Conservation (phyloP, 1,139 yeast species). For the Wickerhamomyces sp. region DNA sequence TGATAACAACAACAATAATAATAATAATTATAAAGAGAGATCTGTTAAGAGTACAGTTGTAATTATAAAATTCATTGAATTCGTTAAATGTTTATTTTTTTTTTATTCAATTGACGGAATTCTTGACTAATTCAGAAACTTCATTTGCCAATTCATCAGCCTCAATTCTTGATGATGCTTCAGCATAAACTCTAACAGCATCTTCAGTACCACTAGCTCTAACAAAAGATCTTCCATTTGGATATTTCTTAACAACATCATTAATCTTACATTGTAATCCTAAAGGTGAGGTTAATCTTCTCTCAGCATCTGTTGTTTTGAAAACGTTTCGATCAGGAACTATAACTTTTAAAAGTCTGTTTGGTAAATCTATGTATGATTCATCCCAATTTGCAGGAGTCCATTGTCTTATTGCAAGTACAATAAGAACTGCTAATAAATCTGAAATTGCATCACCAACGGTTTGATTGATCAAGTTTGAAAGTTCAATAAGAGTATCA, state of each 20-base stretch:
- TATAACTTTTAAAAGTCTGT: slow-evolving; percentile 70
- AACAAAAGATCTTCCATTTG: slow-evolving; percentile 80
- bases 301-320: slow-evolving; percentile 87
- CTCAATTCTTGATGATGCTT: slow-evolving; percentile 54
- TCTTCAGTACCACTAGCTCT: slow-evolving; percentile 98
- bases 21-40: too few species aligned
- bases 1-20: too few species aligned
- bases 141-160: slow-evolving; percentile 51
- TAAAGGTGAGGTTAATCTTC: slow-evolving; percentile 67
- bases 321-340: slow-evolving; percentile 79
- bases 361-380: slow-evolving; percentile 81
- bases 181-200: slow-evolving; percentile 94
- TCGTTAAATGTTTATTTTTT: too few species aligned
- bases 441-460: slow-evolving; percentile 98
- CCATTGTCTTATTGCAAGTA: slow-evolving; percentile 51
- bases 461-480: slow-evolving; percentile 83
- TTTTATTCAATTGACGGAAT: too few species aligned
- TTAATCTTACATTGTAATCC: slow-evolving; percentile 79
- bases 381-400: slow-evolving; percentile 70
- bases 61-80: too few species aligned
- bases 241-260: slow-evolving; percentile 48
- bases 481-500: slow-evolving; percentile 47
- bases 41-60: too few species aligned
- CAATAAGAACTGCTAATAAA: slow-evolving; percentile 67
- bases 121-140: slow-evolving; percentile 42